phyloP scores from a whole-genome alignment of 2,329 filamentous ascomycete genomes.

The Aaosphaeria arxii region DNA sequence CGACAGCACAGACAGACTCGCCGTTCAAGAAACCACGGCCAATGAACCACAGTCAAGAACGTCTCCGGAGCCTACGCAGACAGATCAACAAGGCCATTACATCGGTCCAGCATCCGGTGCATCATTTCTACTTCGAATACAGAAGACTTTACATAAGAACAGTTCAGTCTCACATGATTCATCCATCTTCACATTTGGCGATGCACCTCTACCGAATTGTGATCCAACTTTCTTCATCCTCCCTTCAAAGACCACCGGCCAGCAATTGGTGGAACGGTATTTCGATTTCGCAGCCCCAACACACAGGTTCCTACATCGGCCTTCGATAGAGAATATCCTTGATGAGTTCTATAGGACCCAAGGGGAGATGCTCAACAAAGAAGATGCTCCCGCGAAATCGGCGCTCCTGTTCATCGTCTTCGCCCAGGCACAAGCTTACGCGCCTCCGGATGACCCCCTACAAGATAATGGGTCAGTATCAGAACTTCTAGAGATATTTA shows the following conservation, averaged over 20 bases:
- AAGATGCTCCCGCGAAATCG: conserved; percentile 42
- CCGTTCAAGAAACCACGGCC: conserved; percentile 8
- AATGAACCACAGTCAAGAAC: conserved; percentile 27
- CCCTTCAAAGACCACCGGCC: conserved; percentile 40
- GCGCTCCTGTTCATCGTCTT: conserved; percentile 54
- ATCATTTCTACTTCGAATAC: conserved; percentile 51
- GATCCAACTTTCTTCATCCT: conserved; percentile 45
- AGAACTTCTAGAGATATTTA: no score
- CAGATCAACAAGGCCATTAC: conserved; percentile 48
- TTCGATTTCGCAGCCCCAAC: conserved; percentile 62
- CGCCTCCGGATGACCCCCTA: conserved; percentile 24
- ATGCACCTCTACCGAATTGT: conserved; percentile 47
- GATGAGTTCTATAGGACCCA: conserved; percentile 47
- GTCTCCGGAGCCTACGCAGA: conserved; percentile 47
- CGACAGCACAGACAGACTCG: conserved; percentile 10
- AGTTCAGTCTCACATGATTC: conserved; percentile 35
- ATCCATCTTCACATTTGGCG: conserved; percentile 51
- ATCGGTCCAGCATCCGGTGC: conserved; percentile 48
- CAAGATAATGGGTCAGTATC: conserved; percentile 22
- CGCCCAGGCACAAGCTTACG: conserved; percentile 49
- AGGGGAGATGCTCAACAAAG: conserved; percentile 38
- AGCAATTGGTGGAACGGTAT: conserved; percentile 51
- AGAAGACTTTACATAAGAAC: conserved; percentile 47
- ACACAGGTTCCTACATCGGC: conserved; percentile 57
- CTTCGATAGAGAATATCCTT: conserved; percentile 48